Evolutionary conservation across 2,329 filamentous ascomycete species (phyloP).

Genomic region (Colletotrichum spaethianum): DNA sequence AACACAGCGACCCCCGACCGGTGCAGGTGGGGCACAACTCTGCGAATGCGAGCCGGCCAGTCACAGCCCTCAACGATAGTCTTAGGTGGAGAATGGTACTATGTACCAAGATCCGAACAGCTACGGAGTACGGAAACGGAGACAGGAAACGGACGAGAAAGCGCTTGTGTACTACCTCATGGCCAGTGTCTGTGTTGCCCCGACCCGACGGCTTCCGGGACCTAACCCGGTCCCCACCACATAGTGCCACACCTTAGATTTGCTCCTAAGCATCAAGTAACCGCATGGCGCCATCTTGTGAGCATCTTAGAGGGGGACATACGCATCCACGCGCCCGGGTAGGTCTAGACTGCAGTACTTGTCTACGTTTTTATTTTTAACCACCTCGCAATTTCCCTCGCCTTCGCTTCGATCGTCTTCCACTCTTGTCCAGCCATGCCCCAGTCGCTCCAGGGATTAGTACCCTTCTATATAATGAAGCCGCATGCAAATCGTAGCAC

Average conservation of each 20-base stretch:
- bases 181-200: background rate
- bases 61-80: background rate
- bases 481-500: too few relatives aligned
- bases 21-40: background rate
- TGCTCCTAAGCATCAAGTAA: background rate
- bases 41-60: conserved; percentile 18
- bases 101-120: background rate
- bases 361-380: too few relatives aligned
- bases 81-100: background rate
- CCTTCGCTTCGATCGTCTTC: too few relatives aligned
- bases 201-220: background rate
- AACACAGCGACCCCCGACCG: background rate
- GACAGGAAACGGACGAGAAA: background rate
- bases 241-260: background rate
- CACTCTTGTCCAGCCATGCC: background rate
- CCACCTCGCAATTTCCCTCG: too few relatives aligned
- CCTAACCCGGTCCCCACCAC: background rate
- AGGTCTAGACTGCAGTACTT: background rate
- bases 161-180: background rate
- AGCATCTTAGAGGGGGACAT: background rate
- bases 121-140: background rate
- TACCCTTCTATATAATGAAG: background rate
- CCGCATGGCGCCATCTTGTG: background rate
- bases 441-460: background rate
- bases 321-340: too few relatives aligned